Evolutionary conservation across 495 filamentous ascomycete genomes (phyloP).

Genomic region (Penicillium argentinense): DNA sequence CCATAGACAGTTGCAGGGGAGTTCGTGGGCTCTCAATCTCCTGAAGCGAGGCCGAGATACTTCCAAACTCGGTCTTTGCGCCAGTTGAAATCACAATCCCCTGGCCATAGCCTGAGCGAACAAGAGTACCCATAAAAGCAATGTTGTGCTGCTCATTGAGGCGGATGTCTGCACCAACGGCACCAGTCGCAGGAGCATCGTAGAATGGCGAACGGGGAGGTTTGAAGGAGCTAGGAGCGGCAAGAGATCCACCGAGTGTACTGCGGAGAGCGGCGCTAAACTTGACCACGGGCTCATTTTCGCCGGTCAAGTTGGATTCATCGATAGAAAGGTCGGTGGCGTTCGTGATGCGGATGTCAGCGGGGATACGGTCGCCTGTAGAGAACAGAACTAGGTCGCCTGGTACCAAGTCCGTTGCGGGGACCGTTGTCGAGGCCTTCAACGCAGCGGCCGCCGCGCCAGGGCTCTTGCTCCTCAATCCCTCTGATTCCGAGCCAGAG

Average conservation of each 20-base stretch:
- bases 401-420: conserved; percentile 81
- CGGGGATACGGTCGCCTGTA: conserved; percentile 93
- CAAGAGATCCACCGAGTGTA: conserved; percentile 13
- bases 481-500: conserved; percentile 46
- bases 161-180: conserved; percentile 63
- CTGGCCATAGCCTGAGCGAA: conserved; percentile 93
- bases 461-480: conserved; percentile 37
- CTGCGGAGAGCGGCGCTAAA: conserved; percentile 58
- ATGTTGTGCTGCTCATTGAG: conserved; percentile 76
- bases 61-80: conserved; percentile 91
- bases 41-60: conserved; percentile 86
- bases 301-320: conserved; percentile 95
- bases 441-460: conserved; percentile 55
- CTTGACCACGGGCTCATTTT: conserved; percentile 90
- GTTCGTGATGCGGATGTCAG: conserved; percentile 91
- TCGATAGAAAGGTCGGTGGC: conserved; percentile 88
- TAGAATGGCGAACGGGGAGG: conserved; percentile 59
- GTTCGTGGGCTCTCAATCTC: conserved; percentile 94
- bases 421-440: conserved; percentile 76
- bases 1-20: conserved; percentile 95
- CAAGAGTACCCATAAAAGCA: conserved; percentile 97
- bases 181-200: conserved; percentile 58
- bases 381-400: conserved; percentile 92
- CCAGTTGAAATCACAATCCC: conserved; percentile 95
- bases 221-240: conserved; percentile 28